phyloP scores from a whole-genome alignment of 805 yeast species.

The Candida orba region DNA sequence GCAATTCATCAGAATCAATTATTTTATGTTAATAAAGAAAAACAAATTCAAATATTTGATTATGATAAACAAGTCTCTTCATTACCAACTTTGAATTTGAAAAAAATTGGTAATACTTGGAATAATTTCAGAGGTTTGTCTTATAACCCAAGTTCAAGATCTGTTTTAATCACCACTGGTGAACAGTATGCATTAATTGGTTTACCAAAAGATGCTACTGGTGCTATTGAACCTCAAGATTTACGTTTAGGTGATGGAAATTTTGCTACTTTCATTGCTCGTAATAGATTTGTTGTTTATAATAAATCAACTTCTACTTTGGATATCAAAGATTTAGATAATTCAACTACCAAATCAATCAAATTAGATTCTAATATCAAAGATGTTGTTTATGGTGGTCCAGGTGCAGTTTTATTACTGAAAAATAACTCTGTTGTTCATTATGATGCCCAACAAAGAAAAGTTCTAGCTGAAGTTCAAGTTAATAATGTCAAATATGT shows the following conservation, averaged over 20 bases:
- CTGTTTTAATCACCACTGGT: constrained; percentile 76
- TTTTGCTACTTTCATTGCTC: constrained; percentile 85
- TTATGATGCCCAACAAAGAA: constrained; percentile 90
- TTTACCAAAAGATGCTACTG: constrained; percentile 80
- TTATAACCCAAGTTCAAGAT: constrained; percentile 88
- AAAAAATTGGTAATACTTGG: constrained; percentile 82
- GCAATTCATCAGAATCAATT: constrained; percentile 64
- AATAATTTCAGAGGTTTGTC: constrained; percentile 76
- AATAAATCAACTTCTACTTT: constrained; percentile 56
- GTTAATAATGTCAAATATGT: constrained; percentile 82
- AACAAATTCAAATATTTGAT: constrained; percentile 78
- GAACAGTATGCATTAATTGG: constrained; percentile 67
- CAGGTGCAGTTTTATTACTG: constrained; percentile 76
- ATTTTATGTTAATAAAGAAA: constrained; percentile 72
- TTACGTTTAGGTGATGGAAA: constrained; percentile 73
- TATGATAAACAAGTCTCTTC: constrained; percentile 56
- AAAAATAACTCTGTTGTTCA: constrained; percentile 67
- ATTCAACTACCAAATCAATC: constrained; percentile 75
- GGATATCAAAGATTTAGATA: constrained; percentile 76
- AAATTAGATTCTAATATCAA: constrained; percentile 59
- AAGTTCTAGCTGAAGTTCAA: constrained; percentile 58
- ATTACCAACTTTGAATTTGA: constrained; percentile 75
- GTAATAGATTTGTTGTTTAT: constrained; percentile 88
- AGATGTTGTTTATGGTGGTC: constrained; percentile 71
- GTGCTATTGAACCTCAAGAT: constrained; percentile 90